Evolutionary conservation across 2,329 filamentous ascomycete genomes (phyloP), one percentile per base, ranked within the genome.

Genomic region (Paraphaeosphaeria sporulosa): DNA sequence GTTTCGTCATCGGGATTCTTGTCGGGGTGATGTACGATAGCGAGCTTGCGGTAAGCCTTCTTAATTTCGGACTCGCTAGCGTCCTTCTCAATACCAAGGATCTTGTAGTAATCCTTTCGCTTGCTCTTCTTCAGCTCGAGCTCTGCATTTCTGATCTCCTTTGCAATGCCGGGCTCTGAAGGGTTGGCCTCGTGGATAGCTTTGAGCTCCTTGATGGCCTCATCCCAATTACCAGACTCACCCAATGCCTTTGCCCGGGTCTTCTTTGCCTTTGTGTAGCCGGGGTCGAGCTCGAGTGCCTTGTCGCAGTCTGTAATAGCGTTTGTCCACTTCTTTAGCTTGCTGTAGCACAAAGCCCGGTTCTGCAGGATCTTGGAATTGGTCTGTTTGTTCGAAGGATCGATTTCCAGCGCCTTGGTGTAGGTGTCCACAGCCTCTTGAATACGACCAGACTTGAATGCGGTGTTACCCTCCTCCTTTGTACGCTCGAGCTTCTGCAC

Each of bases 91-190:
- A 99, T 82, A 6, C 90, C 91, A 55, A 99, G 87, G 67, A 98
- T 97, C 86, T 97, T 97, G 84, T 99, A 99, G 82, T 97, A 98
- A 75, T 99, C 95, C 81, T 99, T 99, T 63, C 95, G 87, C 81
- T 94, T 91, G 78, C 91, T 91, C 89, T 98, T 98, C 89, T 99
- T 99, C 64, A 98, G 83, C 81, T 99, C 95, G 27, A 97, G 83
- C 81, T 99, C 94, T 1, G 94, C 95, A 71, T 90, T 91, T 59
- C 92, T 90, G 47, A 98, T 88, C 72, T 99, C 95, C 78, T 91
- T 94, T 54, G 86, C 84, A 61, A 98, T 90, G 15, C 86, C 88
- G 44, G 89, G 87, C 77, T 99, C 95, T 64, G 89, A 85, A 1
- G 94, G 94, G 68, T 95, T 92, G 61, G 89, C 82, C 76, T 98